Percentiles rank a stretch among this genome's conserved stretches.
phyloP scores from a whole-genome alignment of 306 rosid genomes.

The Glycine latifolia region DNA sequence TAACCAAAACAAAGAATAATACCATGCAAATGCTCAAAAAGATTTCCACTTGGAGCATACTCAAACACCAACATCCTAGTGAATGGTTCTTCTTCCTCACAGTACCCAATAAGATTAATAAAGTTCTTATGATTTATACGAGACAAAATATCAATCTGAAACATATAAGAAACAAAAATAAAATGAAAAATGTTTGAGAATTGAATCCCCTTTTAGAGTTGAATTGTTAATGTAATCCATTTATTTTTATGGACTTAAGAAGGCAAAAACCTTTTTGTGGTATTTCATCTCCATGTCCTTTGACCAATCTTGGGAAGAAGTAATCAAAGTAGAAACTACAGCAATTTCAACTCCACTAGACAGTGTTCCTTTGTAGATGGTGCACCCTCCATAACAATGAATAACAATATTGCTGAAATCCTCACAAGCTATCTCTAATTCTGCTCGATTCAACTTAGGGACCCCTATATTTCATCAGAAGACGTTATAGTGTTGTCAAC shows the following conservation, averaged over 20 bases:
- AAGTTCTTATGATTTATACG: slow-evolving; percentile 93
- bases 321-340: slow-evolving; percentile 67
- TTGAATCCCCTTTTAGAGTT: slow-evolving; percentile 4
- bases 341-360: slow-evolving; percentile 97
- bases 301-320: slow-evolving; percentile 76
- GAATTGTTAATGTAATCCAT: neutral
- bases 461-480: slow-evolving; percentile 66
- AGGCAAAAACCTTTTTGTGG: slow-evolving; percentile 69
- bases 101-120: slow-evolving; percentile 86
- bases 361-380: slow-evolving; percentile 84
- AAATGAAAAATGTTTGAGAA: neutral
- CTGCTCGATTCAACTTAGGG: slow-evolving; percentile 84
- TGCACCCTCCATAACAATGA: slow-evolving; percentile 56
- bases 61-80: slow-evolving; percentile 92
- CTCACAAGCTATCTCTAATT: slow-evolving; percentile 91
- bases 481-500: slow-evolving; percentile 10
- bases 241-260: slow-evolving; percentile 26
- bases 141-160: slow-evolving; percentile 80
- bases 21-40: slow-evolving; percentile 92
- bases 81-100: slow-evolving; percentile 93
- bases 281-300: slow-evolving; percentile 68
- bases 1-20: slow-evolving; percentile 38
- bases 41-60: slow-evolving; percentile 89
- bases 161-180: slow-evolving; percentile 40
- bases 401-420: slow-evolving; percentile 89